Evolutionary conservation across 441 rosid genomes (phyloP).

Genomic region (Codiaeum variegatum): DNA sequence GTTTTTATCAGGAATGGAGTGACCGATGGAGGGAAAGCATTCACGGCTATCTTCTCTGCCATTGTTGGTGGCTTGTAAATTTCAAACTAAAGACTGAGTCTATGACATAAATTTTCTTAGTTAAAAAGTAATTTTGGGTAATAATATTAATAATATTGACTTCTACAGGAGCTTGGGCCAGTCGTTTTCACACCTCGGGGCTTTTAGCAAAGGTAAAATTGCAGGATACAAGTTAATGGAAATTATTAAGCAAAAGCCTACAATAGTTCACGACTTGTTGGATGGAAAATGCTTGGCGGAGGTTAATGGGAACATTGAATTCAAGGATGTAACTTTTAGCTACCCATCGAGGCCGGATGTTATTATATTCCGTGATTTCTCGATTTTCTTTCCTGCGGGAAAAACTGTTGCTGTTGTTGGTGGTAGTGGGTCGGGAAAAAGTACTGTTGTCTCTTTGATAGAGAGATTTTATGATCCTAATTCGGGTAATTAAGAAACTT

Average conservation of each 20-base stretch:
- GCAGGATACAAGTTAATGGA: constrained; percentile 98
- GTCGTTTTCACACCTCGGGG: constrained; percentile 95
- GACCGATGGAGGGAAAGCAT: constrained; percentile 96
- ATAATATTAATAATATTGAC: constrained; percentile 9
- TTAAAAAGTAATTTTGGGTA: background rate
- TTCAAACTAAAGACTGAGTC: constrained; percentile 14
- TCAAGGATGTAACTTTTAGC: constrained; percentile 84
- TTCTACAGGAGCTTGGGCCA: constrained; percentile 93
- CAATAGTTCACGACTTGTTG: constrained; percentile 62
- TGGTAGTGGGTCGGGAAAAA: constrained; percentile 97
- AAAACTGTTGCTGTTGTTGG: constrained; percentile 96
- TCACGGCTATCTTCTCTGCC: constrained; percentile 97
- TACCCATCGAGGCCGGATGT: constrained; percentile 98
- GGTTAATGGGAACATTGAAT: constrained; percentile 86
- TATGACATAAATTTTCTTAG: background rate
- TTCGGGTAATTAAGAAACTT: constrained; percentile 46
- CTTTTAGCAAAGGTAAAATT: constrained; percentile 94
- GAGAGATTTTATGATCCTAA: constrained; percentile 96
- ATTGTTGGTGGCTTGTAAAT: constrained; percentile 98
- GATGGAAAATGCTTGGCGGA: constrained; percentile 73
- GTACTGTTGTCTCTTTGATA: constrained; percentile 90
- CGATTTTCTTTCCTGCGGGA: constrained; percentile 90
- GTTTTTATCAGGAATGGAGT: constrained; percentile 90
- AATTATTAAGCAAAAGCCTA: constrained; percentile 82
- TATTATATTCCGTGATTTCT: constrained; percentile 73